Evolutionary conservation across 1,284 basidiomycete genomes (phyloP).

Genomic region (Moesziomyces globuligerus): DNA sequence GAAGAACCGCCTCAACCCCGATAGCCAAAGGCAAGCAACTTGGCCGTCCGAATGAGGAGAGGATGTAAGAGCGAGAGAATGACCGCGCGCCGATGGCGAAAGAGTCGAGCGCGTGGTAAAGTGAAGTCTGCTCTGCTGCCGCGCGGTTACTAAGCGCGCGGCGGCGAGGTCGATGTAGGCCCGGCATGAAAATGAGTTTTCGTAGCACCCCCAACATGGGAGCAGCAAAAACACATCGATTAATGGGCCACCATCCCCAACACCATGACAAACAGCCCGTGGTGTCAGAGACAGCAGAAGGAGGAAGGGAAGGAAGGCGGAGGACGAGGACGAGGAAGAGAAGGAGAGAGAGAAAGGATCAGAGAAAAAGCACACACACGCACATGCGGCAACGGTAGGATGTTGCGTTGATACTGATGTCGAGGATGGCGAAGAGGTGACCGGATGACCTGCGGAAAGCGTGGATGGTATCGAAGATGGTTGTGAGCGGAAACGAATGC

Average conservation of each 20-base stretch:
- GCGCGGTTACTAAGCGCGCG: slow-evolving; percentile 6
- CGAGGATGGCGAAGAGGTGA: slow-evolving; percentile 7
- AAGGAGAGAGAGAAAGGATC: neutral
- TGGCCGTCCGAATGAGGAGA: too few relatives aligned
- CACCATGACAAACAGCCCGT: neutral
- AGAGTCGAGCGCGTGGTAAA: slow-evolving; percentile 32
- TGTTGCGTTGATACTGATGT: neutral
- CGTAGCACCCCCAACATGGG: slow-evolving; percentile 19
- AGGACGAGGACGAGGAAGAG: neutral
- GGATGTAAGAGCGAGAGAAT: slow-evolving; percentile 46
- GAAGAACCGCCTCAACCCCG: too few relatives aligned
- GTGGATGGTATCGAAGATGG: slow-evolving; percentile 3
- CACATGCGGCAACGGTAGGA: neutral
- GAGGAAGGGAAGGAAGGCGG: neutral
- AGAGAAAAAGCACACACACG: neutral
- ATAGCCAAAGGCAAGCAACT: too few relatives aligned
- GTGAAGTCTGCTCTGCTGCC: slow-evolving; percentile 44
- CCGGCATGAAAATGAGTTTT: slow-evolving; percentile 61
- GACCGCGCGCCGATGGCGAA: slow-evolving; percentile 20
- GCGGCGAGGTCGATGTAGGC: slow-evolving; percentile 39
- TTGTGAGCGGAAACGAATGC: neutral
- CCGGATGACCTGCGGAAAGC: slow-evolving; percentile 1
- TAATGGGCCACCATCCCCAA: slow-evolving; percentile 45
- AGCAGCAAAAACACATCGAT: slow-evolving; percentile 47
- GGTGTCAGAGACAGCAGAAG: neutral